Percentiles rank a stretch among this genome's conserved stretches.
These are phyloP conservation scores for Calonectria honghensis DNA, from an alignment of 2,329 filamentous ascomycete genomes.

Conservation along the genomic window DNA sequence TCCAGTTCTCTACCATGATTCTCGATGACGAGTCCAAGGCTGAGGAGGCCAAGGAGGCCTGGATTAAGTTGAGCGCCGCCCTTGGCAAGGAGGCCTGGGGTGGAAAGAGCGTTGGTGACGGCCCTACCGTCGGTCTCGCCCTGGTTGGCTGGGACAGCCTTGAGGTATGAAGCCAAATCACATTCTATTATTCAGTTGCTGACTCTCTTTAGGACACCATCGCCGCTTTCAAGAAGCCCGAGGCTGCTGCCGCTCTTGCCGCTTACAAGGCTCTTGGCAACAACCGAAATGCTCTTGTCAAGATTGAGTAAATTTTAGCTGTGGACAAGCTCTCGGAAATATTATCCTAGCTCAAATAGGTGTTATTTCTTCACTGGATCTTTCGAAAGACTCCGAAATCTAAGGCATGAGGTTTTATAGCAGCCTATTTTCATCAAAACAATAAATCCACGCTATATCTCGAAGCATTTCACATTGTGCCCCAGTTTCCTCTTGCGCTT, in stretches of 20 bases:
- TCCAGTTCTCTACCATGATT: slow-evolving; percentile 38
- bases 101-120: slow-evolving; percentile 34
- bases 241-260: slow-evolving; percentile 30
- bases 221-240: slow-evolving; percentile 34
- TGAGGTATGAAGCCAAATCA: slow-evolving; percentile 24
- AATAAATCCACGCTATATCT: not conserved
- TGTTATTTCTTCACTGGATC: not conserved
- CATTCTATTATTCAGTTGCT: not conserved
- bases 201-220: slow-evolving; percentile 28
- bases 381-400: not conserved
- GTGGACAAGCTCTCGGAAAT: not conserved
- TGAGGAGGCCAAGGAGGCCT: slow-evolving; percentile 23
- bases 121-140: slow-evolving; percentile 28
- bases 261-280: slow-evolving; percentile 35
- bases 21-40: slow-evolving; percentile 23
- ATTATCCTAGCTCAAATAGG: not conserved
- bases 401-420: not conserved
- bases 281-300: slow-evolving; percentile 30
- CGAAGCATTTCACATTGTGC: not conserved
- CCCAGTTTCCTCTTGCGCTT: not conserved
- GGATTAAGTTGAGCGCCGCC: slow-evolving; percentile 22
- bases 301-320: slow-evolving; percentile 19
- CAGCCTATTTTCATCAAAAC: not conserved
- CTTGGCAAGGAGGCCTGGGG: slow-evolving; percentile 39
- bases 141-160: slow-evolving; percentile 41